These are phyloP conservation scores for Juglanconis juglandina DNA, from an alignment of 2,329 filamentous ascomycete genomes.

Conservation along the genomic window DNA sequence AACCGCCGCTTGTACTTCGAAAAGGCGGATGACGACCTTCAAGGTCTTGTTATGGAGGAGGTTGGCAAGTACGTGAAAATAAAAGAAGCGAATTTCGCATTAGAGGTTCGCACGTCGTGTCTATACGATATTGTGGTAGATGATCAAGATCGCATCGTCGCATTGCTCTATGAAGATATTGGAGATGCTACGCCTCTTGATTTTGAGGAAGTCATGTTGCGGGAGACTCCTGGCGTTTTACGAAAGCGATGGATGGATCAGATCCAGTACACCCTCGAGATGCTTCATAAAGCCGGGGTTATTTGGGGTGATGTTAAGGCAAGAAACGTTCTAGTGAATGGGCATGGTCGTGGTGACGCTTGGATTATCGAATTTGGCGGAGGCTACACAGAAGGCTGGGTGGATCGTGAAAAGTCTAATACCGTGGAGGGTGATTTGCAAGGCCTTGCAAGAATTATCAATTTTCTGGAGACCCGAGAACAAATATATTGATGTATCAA, in stretches of 20 bases:
- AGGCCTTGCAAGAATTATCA: conserved; percentile 17
- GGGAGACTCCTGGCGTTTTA: background rate
- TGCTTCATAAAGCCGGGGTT: conserved; percentile 24
- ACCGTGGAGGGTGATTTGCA: conserved; percentile 25
- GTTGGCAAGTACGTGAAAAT: conserved; percentile 1
- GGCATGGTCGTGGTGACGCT: conserved; percentile 23
- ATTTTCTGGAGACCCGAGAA: background rate
- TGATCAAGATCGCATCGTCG: background rate
- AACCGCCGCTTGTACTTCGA: background rate
- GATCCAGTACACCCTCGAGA: conserved; percentile 17
- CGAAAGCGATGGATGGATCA: conserved; percentile 19
- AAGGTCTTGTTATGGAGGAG: background rate
- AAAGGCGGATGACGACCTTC: background rate
- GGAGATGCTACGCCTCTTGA: background rate
- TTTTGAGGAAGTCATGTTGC: background rate
- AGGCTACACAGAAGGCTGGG: conserved; percentile 26
- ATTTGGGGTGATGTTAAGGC: conserved; percentile 30
- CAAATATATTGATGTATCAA: background rate
- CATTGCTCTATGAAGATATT: background rate
- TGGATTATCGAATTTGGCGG: conserved; percentile 30
- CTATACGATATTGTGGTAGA: conserved; percentile 4
- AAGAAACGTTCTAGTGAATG: conserved; percentile 27
- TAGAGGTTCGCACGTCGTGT: conserved; percentile 2
- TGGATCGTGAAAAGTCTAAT: conserved; percentile 22
- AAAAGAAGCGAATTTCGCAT: background rate